Evolutionary conservation across 768 basidiomycete genomes (phyloP).

Genomic region (Lyophyllum semitale): DNA sequence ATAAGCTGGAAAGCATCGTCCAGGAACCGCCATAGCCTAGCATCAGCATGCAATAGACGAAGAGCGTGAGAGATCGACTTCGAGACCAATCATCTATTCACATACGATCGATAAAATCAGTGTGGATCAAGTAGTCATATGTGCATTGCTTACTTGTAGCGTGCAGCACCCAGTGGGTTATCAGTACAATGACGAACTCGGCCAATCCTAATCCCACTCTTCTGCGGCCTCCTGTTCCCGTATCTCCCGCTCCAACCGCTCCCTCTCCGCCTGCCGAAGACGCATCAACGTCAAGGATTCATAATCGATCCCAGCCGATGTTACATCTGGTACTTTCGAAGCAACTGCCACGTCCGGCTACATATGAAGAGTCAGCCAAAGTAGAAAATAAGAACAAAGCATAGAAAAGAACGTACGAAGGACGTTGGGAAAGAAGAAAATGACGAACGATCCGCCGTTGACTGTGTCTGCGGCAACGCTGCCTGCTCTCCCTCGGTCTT

Average conservation of each 20-base stretch:
- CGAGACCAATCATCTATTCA: neutral
- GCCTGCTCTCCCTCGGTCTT: constrained; percentile 17
- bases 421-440: constrained; percentile 69
- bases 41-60: too few species aligned
- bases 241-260: constrained; percentile 76
- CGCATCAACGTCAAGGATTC: constrained; percentile 81
- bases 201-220: constrained; percentile 21
- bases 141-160: neutral
- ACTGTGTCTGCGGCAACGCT: constrained; percentile 31
- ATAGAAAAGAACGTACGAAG: constrained; percentile 40
- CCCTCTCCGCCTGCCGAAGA: constrained; percentile 79
- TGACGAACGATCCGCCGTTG: constrained; percentile 26
- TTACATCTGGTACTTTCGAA: constrained; percentile 18
- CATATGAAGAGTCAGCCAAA: constrained; percentile 10
- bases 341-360: constrained; percentile 31
- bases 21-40: too few species aligned
- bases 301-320: constrained; percentile 59
- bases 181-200: neutral
- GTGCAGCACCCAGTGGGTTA: neutral
- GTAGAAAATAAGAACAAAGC: neutral
- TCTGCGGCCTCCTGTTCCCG: constrained; percentile 65
- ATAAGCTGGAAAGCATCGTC: too few species aligned
- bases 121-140: neutral
- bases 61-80: neutral
- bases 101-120: neutral